phyloP scores from a whole-genome alignment of 2,329 filamentous ascomycete species.

The Domatiomyces catenatus region DNA sequence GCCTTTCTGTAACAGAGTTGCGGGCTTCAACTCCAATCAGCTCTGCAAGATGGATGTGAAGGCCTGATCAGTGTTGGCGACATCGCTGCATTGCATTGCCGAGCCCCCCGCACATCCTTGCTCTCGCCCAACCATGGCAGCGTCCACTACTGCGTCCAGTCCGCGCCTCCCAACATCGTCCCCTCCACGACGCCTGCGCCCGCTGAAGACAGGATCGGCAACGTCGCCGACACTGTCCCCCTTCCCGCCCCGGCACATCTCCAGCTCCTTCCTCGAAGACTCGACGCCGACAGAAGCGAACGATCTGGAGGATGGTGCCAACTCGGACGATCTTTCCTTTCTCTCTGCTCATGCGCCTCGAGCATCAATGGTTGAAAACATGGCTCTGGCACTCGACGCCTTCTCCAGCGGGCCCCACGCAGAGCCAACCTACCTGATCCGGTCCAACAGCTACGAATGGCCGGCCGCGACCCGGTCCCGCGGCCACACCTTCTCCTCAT shows the following conservation, averaged over 20 bases:
- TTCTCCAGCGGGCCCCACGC: conserved; percentile 37
- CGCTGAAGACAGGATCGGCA: not conserved
- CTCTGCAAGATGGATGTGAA: not conserved
- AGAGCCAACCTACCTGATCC: conserved; percentile 13
- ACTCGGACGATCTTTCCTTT: conserved; percentile 77
- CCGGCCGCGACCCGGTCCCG: conserved; percentile 30
- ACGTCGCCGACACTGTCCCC: not conserved
- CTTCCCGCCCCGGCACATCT: no score
- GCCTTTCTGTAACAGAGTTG: not conserved
- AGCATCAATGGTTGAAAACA: conserved; percentile 87
- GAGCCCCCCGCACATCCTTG: not conserved
- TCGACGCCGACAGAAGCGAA: not conserved
- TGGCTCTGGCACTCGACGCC: conserved; percentile 84
- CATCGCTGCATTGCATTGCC: not conserved
- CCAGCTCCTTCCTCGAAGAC: not conserved
- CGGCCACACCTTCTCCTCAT: conserved; percentile 46
- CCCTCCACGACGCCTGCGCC: not conserved
- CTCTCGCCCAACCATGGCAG: not conserved
- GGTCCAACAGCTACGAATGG: conserved; percentile 13
- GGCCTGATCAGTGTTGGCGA: not conserved
- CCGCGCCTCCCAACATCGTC: not conserved
- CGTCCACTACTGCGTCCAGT: not conserved
- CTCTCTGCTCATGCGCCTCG: conserved; percentile 61
- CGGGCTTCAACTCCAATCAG: not conserved
- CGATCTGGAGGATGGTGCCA: conserved; percentile 25